These are phyloP conservation scores for Mycosphaerella sp. DNA, from an alignment of 2,329 filamentous ascomycete genomes.

Conservation along the genomic window DNA sequence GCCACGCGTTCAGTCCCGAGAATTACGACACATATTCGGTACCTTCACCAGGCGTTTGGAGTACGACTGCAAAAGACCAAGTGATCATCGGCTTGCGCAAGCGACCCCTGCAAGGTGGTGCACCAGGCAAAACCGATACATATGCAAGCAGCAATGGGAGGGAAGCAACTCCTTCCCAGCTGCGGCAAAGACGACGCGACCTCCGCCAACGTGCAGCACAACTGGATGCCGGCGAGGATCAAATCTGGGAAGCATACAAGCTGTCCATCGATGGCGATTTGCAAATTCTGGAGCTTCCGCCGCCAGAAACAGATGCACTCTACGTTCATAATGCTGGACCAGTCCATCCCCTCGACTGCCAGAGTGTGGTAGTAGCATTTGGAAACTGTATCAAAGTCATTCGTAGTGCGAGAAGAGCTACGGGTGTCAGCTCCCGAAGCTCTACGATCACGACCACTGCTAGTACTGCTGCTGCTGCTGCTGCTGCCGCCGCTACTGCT, in stretches of 20 bases:
- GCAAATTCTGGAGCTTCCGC: constrained; percentile 34
- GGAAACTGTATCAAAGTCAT: constrained; percentile 69
- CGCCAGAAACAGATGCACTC: constrained; percentile 47
- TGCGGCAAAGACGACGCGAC: constrained; percentile 12
- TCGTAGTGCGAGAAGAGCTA: constrained; percentile 17
- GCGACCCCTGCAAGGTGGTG: constrained; percentile 7
- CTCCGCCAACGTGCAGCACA: constrained; percentile 12
- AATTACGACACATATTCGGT: constrained; percentile 11
- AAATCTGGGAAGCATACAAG: constrained; percentile 51
- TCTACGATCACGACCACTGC: constrained; percentile 2
- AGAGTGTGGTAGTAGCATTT: constrained; percentile 62
- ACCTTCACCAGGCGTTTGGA: constrained; percentile 21
- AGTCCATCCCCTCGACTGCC: constrained; percentile 54
- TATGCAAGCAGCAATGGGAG: not conserved
- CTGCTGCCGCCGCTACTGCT: not conserved
- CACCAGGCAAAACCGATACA: constrained; percentile 2
- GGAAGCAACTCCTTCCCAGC: constrained; percentile 6
- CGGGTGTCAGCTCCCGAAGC: constrained; percentile 2
- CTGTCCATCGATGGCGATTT: constrained; percentile 44
- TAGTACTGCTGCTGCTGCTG: not conserved
- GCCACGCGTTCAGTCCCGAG: constrained; percentile 13
- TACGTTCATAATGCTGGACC: constrained; percentile 62
- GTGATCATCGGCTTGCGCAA: constrained; percentile 26
- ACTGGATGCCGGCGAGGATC: constrained; percentile 16
- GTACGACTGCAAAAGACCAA: constrained; percentile 15